Evolutionary conservation across 176 grass and related monocot genomes (phyloP).

Genomic region (Musa troglodytarum): DNA sequence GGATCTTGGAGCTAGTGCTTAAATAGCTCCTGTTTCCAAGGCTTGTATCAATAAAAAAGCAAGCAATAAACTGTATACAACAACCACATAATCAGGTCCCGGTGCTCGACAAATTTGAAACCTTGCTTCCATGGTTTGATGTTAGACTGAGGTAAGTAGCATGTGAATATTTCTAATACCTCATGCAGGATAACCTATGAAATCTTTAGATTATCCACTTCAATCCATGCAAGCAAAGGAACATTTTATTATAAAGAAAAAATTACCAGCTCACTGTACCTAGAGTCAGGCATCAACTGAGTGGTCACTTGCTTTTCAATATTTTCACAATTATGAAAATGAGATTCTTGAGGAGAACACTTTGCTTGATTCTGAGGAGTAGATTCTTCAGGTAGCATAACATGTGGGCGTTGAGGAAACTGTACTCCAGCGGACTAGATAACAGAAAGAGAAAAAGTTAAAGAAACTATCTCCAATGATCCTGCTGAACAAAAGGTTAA

Average conservation of each 20-base stretch:
- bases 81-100: background rate
- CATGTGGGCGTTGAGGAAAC: conserved; percentile 7
- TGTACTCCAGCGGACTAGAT: conserved; percentile 9
- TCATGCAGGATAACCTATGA: background rate
- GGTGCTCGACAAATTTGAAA: background rate
- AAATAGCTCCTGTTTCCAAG: no score
- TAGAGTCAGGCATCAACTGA: conserved; percentile 6
- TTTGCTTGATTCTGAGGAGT: background rate
- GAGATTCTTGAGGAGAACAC: background rate
- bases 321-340: background rate
- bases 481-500: conserved; percentile 34
- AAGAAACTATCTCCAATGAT: background rate
- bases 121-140: no score
- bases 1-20: no score
- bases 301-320: background rate
- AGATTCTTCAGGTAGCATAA: background rate
- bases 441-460: background rate
- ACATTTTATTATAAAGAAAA: background rate
- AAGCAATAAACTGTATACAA: no score
- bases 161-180: background rate
- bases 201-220: background rate
- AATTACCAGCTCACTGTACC: background rate
- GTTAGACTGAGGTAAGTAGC: background rate
- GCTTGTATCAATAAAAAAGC: no score
- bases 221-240: background rate